Conservation (phyloP, 495 filamentous ascomycete genomes). For the Penicillium dipodomyicola region DNA sequence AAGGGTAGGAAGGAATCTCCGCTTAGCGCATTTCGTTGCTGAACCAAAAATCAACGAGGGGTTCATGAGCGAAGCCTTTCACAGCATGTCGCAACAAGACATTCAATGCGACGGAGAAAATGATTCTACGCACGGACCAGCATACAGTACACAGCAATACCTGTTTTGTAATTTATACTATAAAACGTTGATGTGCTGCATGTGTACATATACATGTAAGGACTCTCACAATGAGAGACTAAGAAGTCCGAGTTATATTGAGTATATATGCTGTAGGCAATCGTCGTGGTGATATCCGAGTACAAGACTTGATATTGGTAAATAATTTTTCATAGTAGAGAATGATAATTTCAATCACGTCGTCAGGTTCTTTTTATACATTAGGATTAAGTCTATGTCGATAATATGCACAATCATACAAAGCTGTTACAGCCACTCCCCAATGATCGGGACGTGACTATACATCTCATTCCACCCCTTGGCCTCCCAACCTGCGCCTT, state of each 20-base stretch:
- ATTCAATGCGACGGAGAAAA: constrained; percentile 20
- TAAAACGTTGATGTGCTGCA: background rate
- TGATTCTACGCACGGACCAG: constrained; percentile 26
- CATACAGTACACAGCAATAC: background rate
- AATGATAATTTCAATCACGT: background rate
- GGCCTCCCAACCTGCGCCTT: constrained; percentile 71
- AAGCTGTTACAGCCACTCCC: constrained; percentile 43
- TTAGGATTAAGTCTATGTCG: constrained; percentile 11
- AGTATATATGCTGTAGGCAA: background rate
- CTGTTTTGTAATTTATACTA: background rate
- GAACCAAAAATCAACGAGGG: constrained; percentile 5
- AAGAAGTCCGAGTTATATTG: background rate
- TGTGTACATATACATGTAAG: too few relatives aligned
- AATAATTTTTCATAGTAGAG: too few relatives aligned
- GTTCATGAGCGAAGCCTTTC: constrained; percentile 16
- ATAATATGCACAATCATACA: constrained; percentile 9
- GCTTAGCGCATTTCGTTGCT: constrained; percentile 17
- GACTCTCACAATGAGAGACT: background rate
- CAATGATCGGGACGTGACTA: constrained; percentile 51
- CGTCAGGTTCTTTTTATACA: constrained; percentile 1
- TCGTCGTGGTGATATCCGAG: background rate
- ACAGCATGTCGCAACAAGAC: constrained; percentile 6
- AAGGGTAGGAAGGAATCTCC: background rate
- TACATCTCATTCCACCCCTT: constrained; percentile 74
- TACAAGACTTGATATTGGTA: too few relatives aligned